Base-by-base conservation (phyloP, 495 filamentous ascomycete genomes). In the Xylaria curta region DNA sequence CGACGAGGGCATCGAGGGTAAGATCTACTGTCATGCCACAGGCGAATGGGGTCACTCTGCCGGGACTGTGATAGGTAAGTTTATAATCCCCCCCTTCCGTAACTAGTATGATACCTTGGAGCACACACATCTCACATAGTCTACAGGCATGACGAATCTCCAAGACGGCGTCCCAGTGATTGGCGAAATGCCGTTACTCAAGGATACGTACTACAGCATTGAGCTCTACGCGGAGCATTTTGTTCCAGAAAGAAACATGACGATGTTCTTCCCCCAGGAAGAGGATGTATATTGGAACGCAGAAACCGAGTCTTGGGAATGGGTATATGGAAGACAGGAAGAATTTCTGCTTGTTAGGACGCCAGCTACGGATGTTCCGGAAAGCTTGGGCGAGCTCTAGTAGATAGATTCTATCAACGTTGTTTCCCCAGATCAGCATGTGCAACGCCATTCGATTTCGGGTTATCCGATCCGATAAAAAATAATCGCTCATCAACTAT, bases 21-120 rank as follows among this genome's bases (percentile, higher is more conserved):
- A 76, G 74, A 78, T 86, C 1, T 86, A 86, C 49, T 81, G 74
- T 42, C 83, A 86, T 64, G 81, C 84, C n/a, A 84, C 83, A 42
- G 84, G 84, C 0, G 84, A 86, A 77, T 85, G 83, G 83, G 84
- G 83, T 0, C 84, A 86, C 73, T 81, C 79, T 6, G 84, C 84
- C 0, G 83, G 84, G 1, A 78, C 84, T 3, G 66, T 85, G 33
- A 80, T 86, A 60, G 84, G 83, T 83, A 75, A 7, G 77, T 65
- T 31, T 42, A 60, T 38, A 26, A 6, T n/a, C 9, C 17, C 8
- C 67, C 68, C 13, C 54, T 21, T 38, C 40, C 31, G 33, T 2
- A 1, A n/a, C 28, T 42, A 15, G 12, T 12, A n/a, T 7, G 2
- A 19, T 19, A 26, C n/a, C 15, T 15, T 58, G 17, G 17, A 13